A percentile compares a stretch with the other conserved stretches of the same genome.
Evolutionary conservation across 2,329 filamentous ascomycete genomes (phyloP).

Genomic region (Alternaria atra): DNA sequence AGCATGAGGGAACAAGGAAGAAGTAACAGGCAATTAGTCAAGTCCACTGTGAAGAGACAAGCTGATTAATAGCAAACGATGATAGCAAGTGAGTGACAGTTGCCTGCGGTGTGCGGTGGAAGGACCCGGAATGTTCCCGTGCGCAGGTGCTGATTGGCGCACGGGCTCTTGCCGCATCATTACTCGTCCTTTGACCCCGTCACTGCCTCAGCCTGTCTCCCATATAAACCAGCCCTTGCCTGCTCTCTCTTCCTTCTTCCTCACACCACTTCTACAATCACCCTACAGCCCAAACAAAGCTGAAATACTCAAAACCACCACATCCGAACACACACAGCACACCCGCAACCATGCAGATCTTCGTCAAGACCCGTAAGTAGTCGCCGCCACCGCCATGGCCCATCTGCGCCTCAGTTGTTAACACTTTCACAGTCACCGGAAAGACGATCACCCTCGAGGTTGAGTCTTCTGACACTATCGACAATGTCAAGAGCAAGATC

Average conservation of each 20-base stretch:
- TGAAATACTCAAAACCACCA: conserved; percentile 14
- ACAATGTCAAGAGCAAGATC: conserved; percentile 97
- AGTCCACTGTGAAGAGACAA: conserved; percentile 2
- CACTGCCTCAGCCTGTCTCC: conserved; percentile 44
- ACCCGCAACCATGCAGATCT: conserved; percentile 81
- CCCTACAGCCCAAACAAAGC: conserved; percentile 15
- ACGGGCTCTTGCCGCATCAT: conserved; percentile 44
- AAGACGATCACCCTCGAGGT: conserved; percentile 75
- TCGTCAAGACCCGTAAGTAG: conserved; percentile 90
- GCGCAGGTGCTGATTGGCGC: conserved; percentile 41
- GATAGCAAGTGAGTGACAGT: conserved; percentile 10
- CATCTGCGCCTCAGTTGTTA: conserved; percentile 38
- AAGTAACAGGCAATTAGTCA: not conserved
- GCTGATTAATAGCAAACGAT: conserved; percentile 28
- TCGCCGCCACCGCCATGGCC: conserved; percentile 33
- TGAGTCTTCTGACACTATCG: conserved; percentile 84
- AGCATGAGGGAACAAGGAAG: not conserved
- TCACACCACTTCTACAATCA: conserved; percentile 23
- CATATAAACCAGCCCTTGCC: conserved; percentile 43
- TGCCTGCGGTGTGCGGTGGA: conserved; percentile 15
- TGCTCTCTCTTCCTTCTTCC: conserved; percentile 23
- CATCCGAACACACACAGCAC: conserved; percentile 70
- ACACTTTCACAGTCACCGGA: conserved; percentile 64
- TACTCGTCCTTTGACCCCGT: conserved; percentile 40
- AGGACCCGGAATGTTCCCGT: conserved; percentile 46